Conservation (phyloP, 768 basidiomycete genomes). For the Fomitopsis pulvina region DNA sequence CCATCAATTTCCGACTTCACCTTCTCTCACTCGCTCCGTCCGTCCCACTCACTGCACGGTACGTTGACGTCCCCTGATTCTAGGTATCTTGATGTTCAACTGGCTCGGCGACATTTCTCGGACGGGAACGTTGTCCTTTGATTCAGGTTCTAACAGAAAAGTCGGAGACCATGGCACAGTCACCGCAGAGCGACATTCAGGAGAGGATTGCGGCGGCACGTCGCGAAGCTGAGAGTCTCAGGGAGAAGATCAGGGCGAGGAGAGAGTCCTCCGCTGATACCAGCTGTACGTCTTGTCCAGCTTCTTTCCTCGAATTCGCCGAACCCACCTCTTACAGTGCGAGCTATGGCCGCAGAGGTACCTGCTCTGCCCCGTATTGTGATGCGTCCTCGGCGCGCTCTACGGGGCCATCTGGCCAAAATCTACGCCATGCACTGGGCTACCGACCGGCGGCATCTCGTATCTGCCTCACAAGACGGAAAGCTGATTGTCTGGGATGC, state of each 20-base stretch:
- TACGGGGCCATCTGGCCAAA: conserved; percentile 97
- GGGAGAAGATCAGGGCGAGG: conserved; percentile 97
- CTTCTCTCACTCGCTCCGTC: conserved; percentile 7
- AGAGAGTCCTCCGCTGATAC: conserved; percentile 98
- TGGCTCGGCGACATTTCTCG: too few relatives aligned
- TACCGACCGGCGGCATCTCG: conserved; percentile 92
- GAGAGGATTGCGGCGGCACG: conserved; percentile 94
- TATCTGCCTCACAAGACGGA: conserved; percentile 99
- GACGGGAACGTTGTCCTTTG: not conserved
- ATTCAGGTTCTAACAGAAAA: not conserved
- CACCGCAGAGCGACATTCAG: conserved; percentile 71
- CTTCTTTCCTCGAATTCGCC: not conserved
- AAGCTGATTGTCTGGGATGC: conserved; percentile 99
- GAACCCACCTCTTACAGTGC: conserved; percentile 46
- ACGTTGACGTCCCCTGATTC: too few relatives aligned
- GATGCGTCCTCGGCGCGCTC: conserved; percentile 91
- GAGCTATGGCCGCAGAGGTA: conserved; percentile 97
- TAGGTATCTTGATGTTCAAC: too few relatives aligned
- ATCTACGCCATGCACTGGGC: conserved; percentile 99
- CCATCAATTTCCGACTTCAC: conserved; percentile 13
- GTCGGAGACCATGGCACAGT: conserved; percentile 57
- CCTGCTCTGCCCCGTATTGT: conserved; percentile 94
- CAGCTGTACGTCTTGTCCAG: conserved; percentile 59
- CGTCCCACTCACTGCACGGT: conserved; percentile 9
- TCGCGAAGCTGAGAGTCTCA: conserved; percentile 93